Base-by-base conservation (phyloP, 2,329 filamentous ascomycete genomes). In the Fusarium sp. region DNA sequence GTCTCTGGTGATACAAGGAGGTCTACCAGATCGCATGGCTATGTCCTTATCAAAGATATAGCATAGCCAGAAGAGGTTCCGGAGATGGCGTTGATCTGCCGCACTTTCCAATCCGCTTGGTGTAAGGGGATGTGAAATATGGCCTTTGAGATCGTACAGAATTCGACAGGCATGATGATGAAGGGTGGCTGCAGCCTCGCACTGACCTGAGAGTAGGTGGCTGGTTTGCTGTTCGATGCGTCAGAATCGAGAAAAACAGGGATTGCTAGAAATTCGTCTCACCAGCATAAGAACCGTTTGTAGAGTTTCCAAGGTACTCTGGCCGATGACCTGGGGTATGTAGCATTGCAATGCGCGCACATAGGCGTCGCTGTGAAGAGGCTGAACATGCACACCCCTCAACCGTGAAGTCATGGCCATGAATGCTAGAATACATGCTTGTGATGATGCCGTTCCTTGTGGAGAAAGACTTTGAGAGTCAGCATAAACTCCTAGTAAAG, bases 41-140 rank as follows among this genome's bases (percentile, higher is more conserved):
- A 65, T 18, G 0, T 65, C 63, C 4, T 65, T 65, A 9, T 65
- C 63, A 0, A 65, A 13, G 2, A 57, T 37, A 0, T 66, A 66
- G 11, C 60, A 57, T 30, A 65, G 1, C 63, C 63, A 66, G 19
- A 66, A 66, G 3, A 66, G 21, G 18, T 47, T 35, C 1, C 63
- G 40, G 0, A 32, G n/a, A 9, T 65, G 23, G 0, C 16, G n/a
- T 15, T 38, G 46, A n/a, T 32, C 3, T 6, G 21, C 18, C 3
- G 19, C n/a, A 6, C 2, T 15, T 0, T 28, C 9, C 2, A 6
- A 9, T 5, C 0, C 4, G 0, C 6, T 6, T 1, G 9, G 3
- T 30, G 25, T 2, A 1, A 25, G 4, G 0, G 40, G 19, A 6
- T 64, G 10, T 1, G 11, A 15, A 10, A 50, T 25, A n/a, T 66